phyloP scores from a whole-genome alignment of 208 protist species.

The Herpetomonas tarakana region DNA sequence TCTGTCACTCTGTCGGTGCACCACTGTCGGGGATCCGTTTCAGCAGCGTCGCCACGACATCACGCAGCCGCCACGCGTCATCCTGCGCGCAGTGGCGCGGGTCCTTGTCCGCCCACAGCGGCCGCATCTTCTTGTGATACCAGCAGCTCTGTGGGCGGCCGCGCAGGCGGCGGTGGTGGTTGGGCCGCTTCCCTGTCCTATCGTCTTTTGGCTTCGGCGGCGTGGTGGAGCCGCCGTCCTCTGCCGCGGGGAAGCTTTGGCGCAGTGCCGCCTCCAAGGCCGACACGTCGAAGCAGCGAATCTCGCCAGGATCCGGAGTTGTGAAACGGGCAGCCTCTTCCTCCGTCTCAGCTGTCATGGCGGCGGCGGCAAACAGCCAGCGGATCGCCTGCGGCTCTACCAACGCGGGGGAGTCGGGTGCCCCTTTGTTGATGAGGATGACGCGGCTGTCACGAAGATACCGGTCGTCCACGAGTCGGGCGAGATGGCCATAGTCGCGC shows the following conservation, averaged over 20 bases:
- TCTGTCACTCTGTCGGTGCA: too few species aligned
- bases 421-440: conserved; percentile 65
- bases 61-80: conserved; percentile 9
- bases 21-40: too few species aligned
- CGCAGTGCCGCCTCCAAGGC: conserved; percentile 17
- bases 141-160: conserved; percentile 10
- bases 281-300: conserved; percentile 42
- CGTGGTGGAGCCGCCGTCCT: background rate
- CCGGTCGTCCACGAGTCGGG: conserved; percentile 1
- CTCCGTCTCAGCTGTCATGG: conserved; percentile 8
- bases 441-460: conserved; percentile 28
- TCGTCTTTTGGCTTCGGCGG: too few species aligned
- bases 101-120: background rate
- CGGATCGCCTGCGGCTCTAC: conserved; percentile 52
- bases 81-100: conserved; percentile 17
- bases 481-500: conserved; percentile 27
- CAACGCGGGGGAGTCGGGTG: conserved; percentile 13
- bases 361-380: conserved; percentile 47
- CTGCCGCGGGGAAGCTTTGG: conserved; percentile 3
- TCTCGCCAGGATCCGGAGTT: conserved; percentile 26
- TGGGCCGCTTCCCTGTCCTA: background rate
- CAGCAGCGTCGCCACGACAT: conserved; percentile 4
- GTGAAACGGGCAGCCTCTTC: conserved; percentile 2
- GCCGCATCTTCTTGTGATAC: conserved; percentile 19
- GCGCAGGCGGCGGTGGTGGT: background rate